Evolutionary conservation across 148 eudicot species (phyloP).

Genomic region (Fagopyrum homotropicum): DNA sequence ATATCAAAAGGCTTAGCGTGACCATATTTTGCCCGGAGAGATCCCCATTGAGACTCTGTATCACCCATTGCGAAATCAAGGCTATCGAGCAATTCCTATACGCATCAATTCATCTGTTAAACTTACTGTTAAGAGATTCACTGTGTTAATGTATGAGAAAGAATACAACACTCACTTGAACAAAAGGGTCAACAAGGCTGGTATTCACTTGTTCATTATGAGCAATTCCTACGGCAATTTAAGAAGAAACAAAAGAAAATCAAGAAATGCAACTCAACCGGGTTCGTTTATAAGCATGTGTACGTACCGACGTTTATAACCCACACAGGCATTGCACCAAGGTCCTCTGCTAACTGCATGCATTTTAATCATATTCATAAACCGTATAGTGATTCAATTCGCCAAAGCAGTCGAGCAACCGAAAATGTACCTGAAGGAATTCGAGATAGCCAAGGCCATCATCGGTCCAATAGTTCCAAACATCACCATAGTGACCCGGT

Average conservation of each 20-base stretch:
- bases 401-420: no score
- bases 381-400: background rate
- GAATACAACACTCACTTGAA: background rate
- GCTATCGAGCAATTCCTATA: slow-evolving; percentile 67
- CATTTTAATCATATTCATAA: background rate
- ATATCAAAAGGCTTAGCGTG: slow-evolving; percentile 68
- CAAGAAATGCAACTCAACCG: background rate
- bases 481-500: slow-evolving; percentile 66
- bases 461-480: slow-evolving; percentile 72
- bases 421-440: slow-evolving; percentile 27
- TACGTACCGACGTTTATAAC: slow-evolving; percentile 63
- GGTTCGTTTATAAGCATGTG: background rate
- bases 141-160: background rate
- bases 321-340: slow-evolving; percentile 85
- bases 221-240: slow-evolving; percentile 17
- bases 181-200: slow-evolving; percentile 10
- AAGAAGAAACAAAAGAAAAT: background rate
- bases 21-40: slow-evolving; percentile 65
- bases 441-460: slow-evolving; percentile 70
- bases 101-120: background rate
- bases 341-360: slow-evolving; percentile 80
- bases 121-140: no score
- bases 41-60: slow-evolving; percentile 64
- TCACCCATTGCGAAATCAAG: slow-evolving; percentile 85
- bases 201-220: slow-evolving; percentile 11